Conservation (phyloP, 305 asterid species). For the Solanum hybrid region DNA sequence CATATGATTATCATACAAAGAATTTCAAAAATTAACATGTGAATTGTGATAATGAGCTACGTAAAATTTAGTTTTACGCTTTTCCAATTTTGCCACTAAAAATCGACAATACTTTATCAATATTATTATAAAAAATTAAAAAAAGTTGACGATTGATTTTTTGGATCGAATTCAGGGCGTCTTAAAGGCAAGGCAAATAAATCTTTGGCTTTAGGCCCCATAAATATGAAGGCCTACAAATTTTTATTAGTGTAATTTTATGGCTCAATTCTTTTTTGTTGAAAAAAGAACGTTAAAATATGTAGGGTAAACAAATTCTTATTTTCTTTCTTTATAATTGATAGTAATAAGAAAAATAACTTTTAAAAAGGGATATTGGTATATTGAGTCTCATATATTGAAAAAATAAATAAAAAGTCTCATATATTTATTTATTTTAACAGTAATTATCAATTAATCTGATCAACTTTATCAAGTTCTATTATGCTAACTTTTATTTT, state of each 20-base stretch:
- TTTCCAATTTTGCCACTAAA: background rate
- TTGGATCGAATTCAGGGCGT: background rate
- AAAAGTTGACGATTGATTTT: background rate
- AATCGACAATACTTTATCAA: background rate
- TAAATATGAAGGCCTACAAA: background rate
- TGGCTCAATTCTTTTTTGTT: background rate
- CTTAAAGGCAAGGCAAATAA: background rate
- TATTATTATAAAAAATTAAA: background rate
- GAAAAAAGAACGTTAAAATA: background rate
- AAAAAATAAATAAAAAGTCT: background rate
- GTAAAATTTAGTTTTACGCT: background rate
- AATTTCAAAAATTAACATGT: background rate
- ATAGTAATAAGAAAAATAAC: background rate
- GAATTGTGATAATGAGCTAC: background rate
- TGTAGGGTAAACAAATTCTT: background rate
- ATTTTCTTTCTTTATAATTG: background rate
- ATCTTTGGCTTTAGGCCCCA: background rate
- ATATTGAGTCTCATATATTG: background rate
- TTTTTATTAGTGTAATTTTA: background rate
- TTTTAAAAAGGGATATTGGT: background rate
- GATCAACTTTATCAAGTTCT: background rate
- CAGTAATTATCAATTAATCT: background rate
- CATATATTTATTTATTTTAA: background rate
- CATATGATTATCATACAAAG: background rate
- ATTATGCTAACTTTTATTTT: too few species aligned